Conservation (phyloP, 495 filamentous ascomycete genomes). For the Annulohypoxylon nitens region DNA sequence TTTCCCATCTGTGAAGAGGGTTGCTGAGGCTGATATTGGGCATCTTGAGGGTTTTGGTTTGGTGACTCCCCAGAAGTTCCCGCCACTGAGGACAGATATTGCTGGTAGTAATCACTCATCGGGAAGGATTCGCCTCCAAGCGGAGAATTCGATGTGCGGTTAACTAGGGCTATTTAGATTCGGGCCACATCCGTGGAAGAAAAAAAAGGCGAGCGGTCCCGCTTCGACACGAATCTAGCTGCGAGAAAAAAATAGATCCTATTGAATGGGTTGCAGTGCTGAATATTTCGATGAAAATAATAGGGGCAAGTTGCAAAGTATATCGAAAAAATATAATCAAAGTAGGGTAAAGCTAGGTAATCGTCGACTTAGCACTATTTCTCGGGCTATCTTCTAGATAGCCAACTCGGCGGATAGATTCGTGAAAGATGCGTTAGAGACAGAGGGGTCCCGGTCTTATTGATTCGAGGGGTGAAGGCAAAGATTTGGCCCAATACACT, state of each 20-base stretch:
- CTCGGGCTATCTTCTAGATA: slow-evolving; percentile 21
- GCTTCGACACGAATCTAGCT: slow-evolving; percentile 24
- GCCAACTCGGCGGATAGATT: slow-evolving; percentile 10
- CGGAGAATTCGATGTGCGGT: slow-evolving; percentile 26
- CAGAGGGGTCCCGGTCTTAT: slow-evolving; percentile 30
- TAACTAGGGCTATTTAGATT: slow-evolving; percentile 30
- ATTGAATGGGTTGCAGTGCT: slow-evolving; percentile 18
- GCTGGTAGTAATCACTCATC: slow-evolving; percentile 66
- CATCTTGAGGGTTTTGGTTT: slow-evolving; percentile 52
- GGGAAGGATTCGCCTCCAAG: slow-evolving; percentile 34
- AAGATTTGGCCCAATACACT: slow-evolving; percentile 40
- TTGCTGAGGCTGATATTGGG: slow-evolving; percentile 53
- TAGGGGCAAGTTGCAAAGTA: slow-evolving; percentile 3
- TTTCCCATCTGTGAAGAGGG: slow-evolving; percentile 48
- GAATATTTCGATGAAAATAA: slow-evolving; percentile 14
- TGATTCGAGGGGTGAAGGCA: slow-evolving; percentile 34
- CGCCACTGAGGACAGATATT: slow-evolving; percentile 61
- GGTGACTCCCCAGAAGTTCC: slow-evolving; percentile 56
- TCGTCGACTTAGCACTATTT: slow-evolving; percentile 11
- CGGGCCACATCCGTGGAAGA: slow-evolving; percentile 18
- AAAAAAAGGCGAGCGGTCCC: slow-evolving; percentile 26
- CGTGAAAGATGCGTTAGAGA: slow-evolving; percentile 22
- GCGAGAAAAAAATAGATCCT: slow-evolving; percentile 17
- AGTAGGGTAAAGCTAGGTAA: slow-evolving; percentile 5
- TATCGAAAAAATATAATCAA: slow-evolving; percentile 16